Percentiles rank a stretch among this genome's conserved stretches.
These are phyloP conservation scores for Boletus fagicola DNA, from an alignment of 768 basidiomycete species.

Conservation along the genomic window DNA sequence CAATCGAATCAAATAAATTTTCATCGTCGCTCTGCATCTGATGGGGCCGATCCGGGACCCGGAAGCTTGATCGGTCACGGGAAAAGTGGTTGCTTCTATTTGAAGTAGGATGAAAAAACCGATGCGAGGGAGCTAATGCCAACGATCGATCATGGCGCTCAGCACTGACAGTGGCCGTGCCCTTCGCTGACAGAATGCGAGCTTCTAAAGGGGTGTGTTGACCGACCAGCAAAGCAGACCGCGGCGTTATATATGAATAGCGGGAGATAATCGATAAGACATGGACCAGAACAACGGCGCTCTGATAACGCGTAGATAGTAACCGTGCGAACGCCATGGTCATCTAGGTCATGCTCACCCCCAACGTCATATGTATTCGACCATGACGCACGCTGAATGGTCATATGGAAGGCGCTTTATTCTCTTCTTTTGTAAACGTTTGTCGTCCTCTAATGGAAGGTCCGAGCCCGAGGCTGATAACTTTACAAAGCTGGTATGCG, in stretches of 20 bases:
- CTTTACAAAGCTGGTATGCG: neutral
- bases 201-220: neutral
- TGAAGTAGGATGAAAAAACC: neutral
- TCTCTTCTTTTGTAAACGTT: neutral
- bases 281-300: neutral
- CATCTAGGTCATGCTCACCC: neutral
- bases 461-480: neutral
- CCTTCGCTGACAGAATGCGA: neutral
- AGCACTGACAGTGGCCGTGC: neutral
- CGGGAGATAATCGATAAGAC: neutral
- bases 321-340: neutral
- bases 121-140: neutral
- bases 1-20: neutral
- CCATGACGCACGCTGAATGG: neutral
- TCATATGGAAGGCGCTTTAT: neutral
- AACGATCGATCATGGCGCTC: neutral
- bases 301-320: neutral
- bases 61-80: neutral
- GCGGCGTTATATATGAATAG: neutral
- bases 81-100: neutral
- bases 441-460: neutral
- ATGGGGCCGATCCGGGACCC: neutral
- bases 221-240: neutral
- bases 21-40: neutral
- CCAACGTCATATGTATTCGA: neutral